phyloP scores from a whole-genome alignment of 768 basidiomycete genomes.

The Boletellus sp. region DNA sequence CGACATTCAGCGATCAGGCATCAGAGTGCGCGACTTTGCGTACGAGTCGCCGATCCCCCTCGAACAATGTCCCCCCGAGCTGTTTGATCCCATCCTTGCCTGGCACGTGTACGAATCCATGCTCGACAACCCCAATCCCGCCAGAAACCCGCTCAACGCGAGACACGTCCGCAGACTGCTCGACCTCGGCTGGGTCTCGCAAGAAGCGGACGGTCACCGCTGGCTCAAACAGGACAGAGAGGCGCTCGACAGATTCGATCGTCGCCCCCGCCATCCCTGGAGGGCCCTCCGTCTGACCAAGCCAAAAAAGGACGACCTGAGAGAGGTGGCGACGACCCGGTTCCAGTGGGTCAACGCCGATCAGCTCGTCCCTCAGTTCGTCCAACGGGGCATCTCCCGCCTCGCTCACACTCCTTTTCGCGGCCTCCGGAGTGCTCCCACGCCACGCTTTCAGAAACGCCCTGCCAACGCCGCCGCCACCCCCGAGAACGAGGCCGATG shows the following conservation, averaged over 20 bases:
- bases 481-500: conserved; percentile 2
- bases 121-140: conserved; percentile 17
- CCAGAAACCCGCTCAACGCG: conserved; percentile 21
- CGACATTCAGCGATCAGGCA: conserved; percentile 27
- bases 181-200: conserved; percentile 28
- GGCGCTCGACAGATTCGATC: conserved; percentile 25
- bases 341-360: conserved; percentile 33
- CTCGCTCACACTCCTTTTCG: conserved; percentile 15
- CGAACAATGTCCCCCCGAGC: conserved; percentile 19
- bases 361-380: conserved; percentile 24
- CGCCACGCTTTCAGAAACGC: conserved; percentile 24
- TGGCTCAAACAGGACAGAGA: conserved; percentile 27
- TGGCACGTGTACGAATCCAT: conserved; percentile 31
- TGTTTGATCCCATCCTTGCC: conserved; percentile 30
- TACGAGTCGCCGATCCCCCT: conserved; percentile 17
- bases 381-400: conserved; percentile 22
- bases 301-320: conserved; percentile 25
- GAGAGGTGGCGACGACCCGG: conserved; percentile 22
- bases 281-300: conserved; percentile 19
- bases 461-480: conserved; percentile 5
- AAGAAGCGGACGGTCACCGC: conserved; percentile 18
- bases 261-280: conserved; percentile 26
- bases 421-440: background rate
- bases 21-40: conserved; percentile 33
- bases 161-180: conserved; percentile 27